Conservation (phyloP, 163 green algal genomes). For the Scenedesmus sp. region DNA sequence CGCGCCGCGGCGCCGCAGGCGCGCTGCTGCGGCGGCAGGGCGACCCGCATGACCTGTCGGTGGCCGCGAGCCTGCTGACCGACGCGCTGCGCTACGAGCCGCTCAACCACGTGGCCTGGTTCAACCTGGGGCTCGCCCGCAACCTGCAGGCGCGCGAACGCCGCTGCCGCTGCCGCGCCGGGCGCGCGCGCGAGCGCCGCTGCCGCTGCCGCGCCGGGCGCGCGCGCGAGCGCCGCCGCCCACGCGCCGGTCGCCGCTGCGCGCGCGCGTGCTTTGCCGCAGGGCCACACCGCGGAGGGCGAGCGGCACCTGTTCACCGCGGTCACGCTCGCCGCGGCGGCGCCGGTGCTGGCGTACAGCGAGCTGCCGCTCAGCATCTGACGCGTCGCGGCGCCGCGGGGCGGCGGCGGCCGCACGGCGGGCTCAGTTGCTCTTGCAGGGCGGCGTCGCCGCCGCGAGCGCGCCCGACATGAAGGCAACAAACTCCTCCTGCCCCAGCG, state of each 20-base stretch:
- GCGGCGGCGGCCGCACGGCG: background rate
- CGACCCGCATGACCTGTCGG: constrained; percentile 41
- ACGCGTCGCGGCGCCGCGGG: background rate
- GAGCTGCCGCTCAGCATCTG: constrained; percentile 42
- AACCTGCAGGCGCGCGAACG: background rate
- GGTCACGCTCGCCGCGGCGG: constrained; percentile 40
- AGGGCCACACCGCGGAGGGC: constrained; percentile 40
- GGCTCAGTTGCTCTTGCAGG: constrained; percentile 19
- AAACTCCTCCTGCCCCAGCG: constrained; percentile 24
- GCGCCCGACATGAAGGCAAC: constrained; percentile 1
- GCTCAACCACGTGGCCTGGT: constrained; percentile 49
- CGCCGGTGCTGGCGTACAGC: constrained; percentile 50
- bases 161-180: background rate
- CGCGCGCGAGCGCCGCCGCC: no score
- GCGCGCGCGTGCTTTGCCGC: background rate
- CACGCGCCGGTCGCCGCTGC: background rate
- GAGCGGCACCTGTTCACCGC: constrained; percentile 46
- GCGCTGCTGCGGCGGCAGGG: constrained; percentile 36
- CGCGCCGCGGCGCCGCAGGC: constrained; percentile 14
- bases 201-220: no score
- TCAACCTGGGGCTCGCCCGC: constrained; percentile 44
- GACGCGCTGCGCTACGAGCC: constrained; percentile 50
- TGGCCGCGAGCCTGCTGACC: constrained; percentile 41
- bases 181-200: no score
- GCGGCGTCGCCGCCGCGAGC: constrained; percentile 14